Base-by-base conservation (phyloP, 2,329 filamentous ascomycete species). In the Hymenoscyphus infarciens region DNA sequence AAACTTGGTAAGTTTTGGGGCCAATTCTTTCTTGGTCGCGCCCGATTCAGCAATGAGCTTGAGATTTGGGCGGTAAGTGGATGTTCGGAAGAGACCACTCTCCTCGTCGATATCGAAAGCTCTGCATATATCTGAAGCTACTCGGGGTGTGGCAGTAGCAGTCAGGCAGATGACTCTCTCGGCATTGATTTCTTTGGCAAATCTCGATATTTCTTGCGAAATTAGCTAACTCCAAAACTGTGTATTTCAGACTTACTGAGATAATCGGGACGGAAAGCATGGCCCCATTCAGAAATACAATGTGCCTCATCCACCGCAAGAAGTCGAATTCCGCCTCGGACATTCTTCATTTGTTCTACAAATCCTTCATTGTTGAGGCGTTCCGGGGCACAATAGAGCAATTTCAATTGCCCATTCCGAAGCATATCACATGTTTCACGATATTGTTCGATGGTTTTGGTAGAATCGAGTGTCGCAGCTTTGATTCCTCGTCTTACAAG, bases 291-390 rank as follows among this genome's bases (percentile, higher is more conserved):
- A 3, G 82, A 85, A 45, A 86, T 82, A 64, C 83, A 86, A 66
- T 85, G 83, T 0, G 83, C 83, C 67, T 86, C 83, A 45, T 86
- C 83, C 0, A 85, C 79, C 1, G 82, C 83, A 25, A 87, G 72
- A 4, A 87, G 73, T 2, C 85, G 79, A 1, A 87, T 77, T 6
- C 83, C 83, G 1, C 83, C 83, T 0, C 78, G 78, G 0, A 85
- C 79, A 13, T 78, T 72, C 53, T 81, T 83, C 72, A 87, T 83
- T 16, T 75, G 81, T 56, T 81, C 78, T 5, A 87, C 78, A 57
- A 87, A 87, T 0, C 79, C 80, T 67, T 87, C 83, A 61, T 87
- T 87, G 68, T 86, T 87, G 11, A 87, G 75, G 6, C 83, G 77
- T 70, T 87, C 84, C 0, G 84, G 84, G 0, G 84, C 82, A 59